Evolutionary conservation across 768 basidiomycete genomes (phyloP), one percentile per base, ranked within the genome.

Genomic region (Russula griseocarnosa): DNA sequence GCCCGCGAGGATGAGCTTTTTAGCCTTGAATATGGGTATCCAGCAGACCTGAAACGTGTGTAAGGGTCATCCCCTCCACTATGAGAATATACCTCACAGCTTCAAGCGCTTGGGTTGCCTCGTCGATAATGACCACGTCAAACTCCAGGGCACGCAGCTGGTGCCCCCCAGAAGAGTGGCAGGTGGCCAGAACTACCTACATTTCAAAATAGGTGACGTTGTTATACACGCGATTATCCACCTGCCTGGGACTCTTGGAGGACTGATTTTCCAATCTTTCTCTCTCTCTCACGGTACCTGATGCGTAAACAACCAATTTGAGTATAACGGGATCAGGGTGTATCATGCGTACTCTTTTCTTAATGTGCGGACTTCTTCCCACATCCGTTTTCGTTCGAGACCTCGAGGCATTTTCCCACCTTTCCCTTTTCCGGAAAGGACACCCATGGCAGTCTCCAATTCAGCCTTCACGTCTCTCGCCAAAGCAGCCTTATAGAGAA

Each of bases 91-190:
- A n/a, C 26, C 83, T 63, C 71, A 94, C 94, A 26, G 94, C 93
- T 76, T 99, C 96, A 16, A 97, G 71, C 4, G 95, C 96, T 73
- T 98, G 97, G 0, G 97, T 98, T 0, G 97, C 97, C 76, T 99
- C 97, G 69, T 99, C 97, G 59, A 99, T 95, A 52, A 99, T 88
- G 13, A 94, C 85, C 0, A 96, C 89, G 71, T 99, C 97, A 70
- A 99, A 99, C 1, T 81, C 75, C 61, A 86, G 81, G 63, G 87
- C 84, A 49, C 82, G 81, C 8, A 98, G 75, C 67, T 95, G 92
- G 24, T 88, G 77, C 4, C 90, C 87, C 0, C 96, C 97, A 6
- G 96, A 84, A 14, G 93, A 90, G 77, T 98, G 95, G 68, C 96
- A 98, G 3, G 97, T 99, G 2, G 94, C 87, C 13, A 98, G 75